Evolutionary conservation across 306 rosid species (phyloP).

Genomic region (Pachyrhizus erosus): DNA sequence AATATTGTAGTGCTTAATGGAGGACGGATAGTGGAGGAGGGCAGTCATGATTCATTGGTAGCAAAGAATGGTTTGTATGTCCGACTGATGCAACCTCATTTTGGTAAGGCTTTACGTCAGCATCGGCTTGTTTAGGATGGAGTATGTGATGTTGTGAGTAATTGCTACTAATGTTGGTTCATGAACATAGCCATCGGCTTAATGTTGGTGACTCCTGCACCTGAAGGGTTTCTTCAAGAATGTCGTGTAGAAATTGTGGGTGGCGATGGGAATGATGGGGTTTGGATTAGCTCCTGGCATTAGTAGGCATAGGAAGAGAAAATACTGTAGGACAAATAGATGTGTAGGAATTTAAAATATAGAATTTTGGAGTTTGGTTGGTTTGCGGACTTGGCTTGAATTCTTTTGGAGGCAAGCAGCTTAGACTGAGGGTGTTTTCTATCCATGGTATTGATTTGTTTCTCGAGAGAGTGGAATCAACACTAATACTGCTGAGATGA

Average conservation of each 20-base stretch:
- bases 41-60: conserved; percentile 76
- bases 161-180: conserved; percentile 47
- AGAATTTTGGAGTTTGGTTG: conserved; percentile 70
- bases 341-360: conserved; percentile 63
- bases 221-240: conserved; percentile 46
- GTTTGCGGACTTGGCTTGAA: conserved; percentile 58
- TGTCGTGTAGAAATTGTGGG: conserved; percentile 45
- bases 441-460: conserved; percentile 71
- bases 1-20: conserved; percentile 98
- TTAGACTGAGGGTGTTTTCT: conserved; percentile 49
- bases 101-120: conserved; percentile 92
- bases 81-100: conserved; percentile 98
- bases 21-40: conserved; percentile 98
- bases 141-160: conserved; percentile 22
- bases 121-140: conserved; percentile 74
- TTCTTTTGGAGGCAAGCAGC: conserved; percentile 85
- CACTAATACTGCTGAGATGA: conserved; percentile 57
- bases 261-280: conserved; percentile 40
- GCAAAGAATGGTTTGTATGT: conserved; percentile 95
- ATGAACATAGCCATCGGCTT: too few relatives aligned
- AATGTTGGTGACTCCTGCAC: conserved; percentile 41
- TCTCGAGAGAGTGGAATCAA: conserved; percentile 64
- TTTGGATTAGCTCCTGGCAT: conserved; percentile 44
- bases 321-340: conserved; percentile 58
- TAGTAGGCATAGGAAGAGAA: conserved; percentile 59